Conservation (phyloP, 2,329 filamentous ascomycete genomes). For the Ceratocystis colombiana region DNA sequence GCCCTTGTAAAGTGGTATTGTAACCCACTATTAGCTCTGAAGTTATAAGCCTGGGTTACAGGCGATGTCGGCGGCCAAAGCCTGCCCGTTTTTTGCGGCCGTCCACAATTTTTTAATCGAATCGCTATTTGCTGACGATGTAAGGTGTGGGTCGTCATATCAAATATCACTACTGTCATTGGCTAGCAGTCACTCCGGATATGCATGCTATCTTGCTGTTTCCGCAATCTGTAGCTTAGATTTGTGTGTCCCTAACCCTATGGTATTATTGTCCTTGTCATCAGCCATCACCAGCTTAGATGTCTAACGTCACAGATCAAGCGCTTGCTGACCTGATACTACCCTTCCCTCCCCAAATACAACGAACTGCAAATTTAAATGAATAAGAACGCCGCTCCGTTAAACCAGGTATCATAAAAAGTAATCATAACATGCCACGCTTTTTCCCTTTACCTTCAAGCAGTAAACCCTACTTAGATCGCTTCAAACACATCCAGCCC, state of each 20-base stretch:
- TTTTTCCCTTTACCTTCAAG: constrained; percentile 20
- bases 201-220: neutral
- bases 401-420: constrained; percentile 25
- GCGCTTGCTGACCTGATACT: no score
- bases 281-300: neutral
- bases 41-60: neutral
- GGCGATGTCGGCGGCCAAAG: constrained; percentile 18
- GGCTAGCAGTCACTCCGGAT: neutral
- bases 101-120: no score
- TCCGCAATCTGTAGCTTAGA: neutral
- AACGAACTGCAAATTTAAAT: neutral
- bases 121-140: neutral
- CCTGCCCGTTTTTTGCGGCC: no score
- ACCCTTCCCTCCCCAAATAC: neutral
- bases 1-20: no score
- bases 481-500: neutral
- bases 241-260: neutral
- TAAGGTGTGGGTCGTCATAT: constrained; percentile 9
- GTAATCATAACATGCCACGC: constrained; percentile 23
- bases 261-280: neutral
- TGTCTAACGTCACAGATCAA: neutral
- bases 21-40: neutral
- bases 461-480: constrained; percentile 12
- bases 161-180: constrained; percentile 22
- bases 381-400: constrained; percentile 17